Conservation (phyloP, 2,329 filamentous ascomycete genomes). For the Colletotrichum sp. region DNA sequence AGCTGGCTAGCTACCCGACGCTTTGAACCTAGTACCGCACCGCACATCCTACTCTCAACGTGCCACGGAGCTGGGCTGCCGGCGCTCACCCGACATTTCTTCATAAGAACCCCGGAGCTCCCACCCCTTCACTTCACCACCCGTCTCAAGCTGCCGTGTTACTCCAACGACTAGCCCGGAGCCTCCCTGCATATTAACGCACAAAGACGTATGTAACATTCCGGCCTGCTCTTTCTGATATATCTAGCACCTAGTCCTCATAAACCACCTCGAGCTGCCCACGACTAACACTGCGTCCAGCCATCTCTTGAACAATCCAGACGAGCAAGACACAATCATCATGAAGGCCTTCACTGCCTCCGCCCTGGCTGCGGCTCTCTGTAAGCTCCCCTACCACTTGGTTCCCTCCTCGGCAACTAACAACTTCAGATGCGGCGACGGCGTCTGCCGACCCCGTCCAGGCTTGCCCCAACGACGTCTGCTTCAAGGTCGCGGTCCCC, state of each 20-base stretch:
- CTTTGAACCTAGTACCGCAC: slow-evolving; percentile 16
- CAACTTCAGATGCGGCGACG: slow-evolving; percentile 25
- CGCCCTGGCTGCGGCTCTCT: slow-evolving; percentile 7
- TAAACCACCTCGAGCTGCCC: background rate
- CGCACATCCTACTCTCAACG: background rate
- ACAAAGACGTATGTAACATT: slow-evolving; percentile 1
- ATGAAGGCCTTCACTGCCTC: slow-evolving; percentile 19
- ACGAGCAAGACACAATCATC: background rate
- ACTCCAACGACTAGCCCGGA: background rate
- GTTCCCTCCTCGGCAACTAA: background rate
- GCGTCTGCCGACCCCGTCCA: slow-evolving; percentile 32
- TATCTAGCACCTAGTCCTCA: background rate
- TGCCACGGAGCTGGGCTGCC: slow-evolving; percentile 1
- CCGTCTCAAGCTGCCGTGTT: background rate
- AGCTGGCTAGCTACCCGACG: background rate
- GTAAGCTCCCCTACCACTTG: background rate
- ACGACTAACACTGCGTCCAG: background rate
- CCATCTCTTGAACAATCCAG: no score
- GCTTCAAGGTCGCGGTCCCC: slow-evolving; percentile 63
- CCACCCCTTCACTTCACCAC: background rate
- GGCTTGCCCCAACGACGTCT: slow-evolving; percentile 51
- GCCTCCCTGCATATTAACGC: background rate
- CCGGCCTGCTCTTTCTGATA: background rate
- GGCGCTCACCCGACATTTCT: background rate
- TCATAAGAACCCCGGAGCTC: slow-evolving; percentile 18